Base-by-base conservation (phyloP, 2,329 filamentous ascomycete species). In the Cucurbitaria berberidis region DNA sequence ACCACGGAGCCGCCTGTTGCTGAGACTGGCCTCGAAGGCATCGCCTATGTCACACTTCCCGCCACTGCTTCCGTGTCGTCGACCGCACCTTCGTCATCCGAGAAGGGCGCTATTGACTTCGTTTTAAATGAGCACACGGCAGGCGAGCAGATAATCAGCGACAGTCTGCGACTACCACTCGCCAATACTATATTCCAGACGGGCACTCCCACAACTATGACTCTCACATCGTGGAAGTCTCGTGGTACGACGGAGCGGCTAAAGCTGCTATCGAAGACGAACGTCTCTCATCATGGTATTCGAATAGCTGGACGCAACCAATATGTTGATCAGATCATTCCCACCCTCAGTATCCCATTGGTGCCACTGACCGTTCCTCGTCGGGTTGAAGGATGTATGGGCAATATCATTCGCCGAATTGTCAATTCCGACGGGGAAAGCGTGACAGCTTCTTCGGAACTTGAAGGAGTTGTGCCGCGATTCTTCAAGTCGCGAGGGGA, bases 111-210 rank as follows among this genome's bases (percentile, higher is more conserved):
- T 9, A 67, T 73, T 38, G 67, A 63, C 43, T 70, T 74, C 34
- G 44, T 65, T 13, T 46, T 51, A 7, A 51, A 53, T 1, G 55
- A 44, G 29, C 13, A 54, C 10, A 53, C 46, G 1, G 21, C 41
- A 13, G 19, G 45, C 4, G 11, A 48, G 10, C 47, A 44, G 11
- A 9, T 36, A 16, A 44, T 38, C 27, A 35, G 41, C 24, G 55
- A 66, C 30, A 57, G 53, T 10, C 42, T 73, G 82, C 48, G 84
- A 81, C 5, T 93, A 1, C 90, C 90, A 1, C 77, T 95, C 22
- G 87, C 90, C 35, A 90, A 91, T 66, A 96, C 91, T 0, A 77
- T 91, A 6, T 95, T 95, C 67, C 84, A 86, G 34, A 93, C 87
- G 55, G 88, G 86, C 40, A 80, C 78, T 22, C 64, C 62, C 29